Conservation (phyloP, 202 grass and related monocot genomes). For the Panicum virgatum region DNA sequence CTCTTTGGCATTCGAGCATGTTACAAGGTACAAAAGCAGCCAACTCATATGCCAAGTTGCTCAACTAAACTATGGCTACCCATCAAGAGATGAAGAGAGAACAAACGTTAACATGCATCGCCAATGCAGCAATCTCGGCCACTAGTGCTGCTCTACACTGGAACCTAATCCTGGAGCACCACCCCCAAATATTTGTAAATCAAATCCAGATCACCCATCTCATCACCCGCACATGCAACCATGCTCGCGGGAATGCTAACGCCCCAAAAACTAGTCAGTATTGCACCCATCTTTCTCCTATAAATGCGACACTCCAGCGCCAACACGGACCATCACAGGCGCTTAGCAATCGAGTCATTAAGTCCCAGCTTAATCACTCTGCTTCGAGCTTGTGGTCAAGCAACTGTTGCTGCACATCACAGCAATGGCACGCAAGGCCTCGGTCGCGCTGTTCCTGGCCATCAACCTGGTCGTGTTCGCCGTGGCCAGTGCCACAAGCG, state of each 20-base stretch:
- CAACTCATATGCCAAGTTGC: neutral
- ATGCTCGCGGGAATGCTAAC: neutral
- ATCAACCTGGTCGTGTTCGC: constrained; percentile 44
- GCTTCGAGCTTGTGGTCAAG: constrained; percentile 10
- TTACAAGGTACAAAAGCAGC: neutral
- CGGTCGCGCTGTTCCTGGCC: constrained; percentile 54
- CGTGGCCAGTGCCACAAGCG: constrained; percentile 31
- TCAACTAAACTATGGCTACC: neutral
- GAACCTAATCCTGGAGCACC: no score
- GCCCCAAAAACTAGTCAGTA: neutral
- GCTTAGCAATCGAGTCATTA: neutral
- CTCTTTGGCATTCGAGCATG: neutral
- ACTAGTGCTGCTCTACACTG: neutral
- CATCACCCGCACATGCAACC: neutral
- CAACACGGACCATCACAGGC: neutral
- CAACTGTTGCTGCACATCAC: neutral
- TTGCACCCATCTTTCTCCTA: neutral
- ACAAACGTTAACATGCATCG: constrained; percentile 4
- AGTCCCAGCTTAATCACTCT: neutral
- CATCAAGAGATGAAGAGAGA: neutral
- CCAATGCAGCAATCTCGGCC: constrained; percentile 17
- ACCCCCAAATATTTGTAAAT: neutral
- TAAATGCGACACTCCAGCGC: neutral
- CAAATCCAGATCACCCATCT: neutral
- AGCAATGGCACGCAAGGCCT: constrained; percentile 52